These are phyloP conservation scores for Xylaria telfairii DNA, from an alignment of 495 filamentous ascomycete species.

Conservation along the genomic window DNA sequence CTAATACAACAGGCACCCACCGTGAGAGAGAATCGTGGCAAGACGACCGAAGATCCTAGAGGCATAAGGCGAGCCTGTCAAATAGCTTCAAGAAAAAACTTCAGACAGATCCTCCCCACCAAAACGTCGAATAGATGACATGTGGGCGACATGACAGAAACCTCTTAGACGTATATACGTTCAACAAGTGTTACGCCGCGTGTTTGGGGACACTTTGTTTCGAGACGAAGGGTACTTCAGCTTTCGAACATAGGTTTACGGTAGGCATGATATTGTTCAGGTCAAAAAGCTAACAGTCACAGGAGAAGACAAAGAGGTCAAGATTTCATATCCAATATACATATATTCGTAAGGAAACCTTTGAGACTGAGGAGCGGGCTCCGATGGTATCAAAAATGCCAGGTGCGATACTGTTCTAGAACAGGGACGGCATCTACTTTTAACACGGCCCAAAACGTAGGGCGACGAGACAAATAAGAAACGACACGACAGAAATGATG, in stretches of 20 bases:
- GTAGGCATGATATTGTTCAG: neutral
- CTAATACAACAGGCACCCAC: neutral
- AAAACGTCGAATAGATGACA: neutral
- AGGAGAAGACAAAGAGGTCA: neutral
- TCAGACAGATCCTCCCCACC: neutral
- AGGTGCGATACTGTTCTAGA: neutral
- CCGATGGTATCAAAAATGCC: neutral
- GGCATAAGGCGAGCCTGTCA: neutral
- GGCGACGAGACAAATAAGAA: conserved; percentile 22
- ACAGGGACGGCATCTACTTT: conserved; percentile 23
- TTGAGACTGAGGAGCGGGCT: neutral
- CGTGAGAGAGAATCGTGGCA: neutral
- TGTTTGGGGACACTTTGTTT: neutral
- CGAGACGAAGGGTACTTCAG: neutral
- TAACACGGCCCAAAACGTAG: neutral
- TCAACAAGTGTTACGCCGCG: neutral
- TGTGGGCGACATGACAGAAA: neutral
- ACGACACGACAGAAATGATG: conserved; percentile 34
- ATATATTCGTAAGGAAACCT: conserved; percentile 3
- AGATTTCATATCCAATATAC: neutral
- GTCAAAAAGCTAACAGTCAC: neutral
- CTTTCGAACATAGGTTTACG: neutral
- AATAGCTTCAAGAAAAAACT: neutral
- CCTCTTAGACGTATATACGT: neutral
- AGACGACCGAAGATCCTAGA: neutral